A percentile compares a stretch with the other conserved stretches of the same genome.
phyloP scores from a whole-genome alignment of 805 yeast species.

The Saturnispora sanitii region DNA sequence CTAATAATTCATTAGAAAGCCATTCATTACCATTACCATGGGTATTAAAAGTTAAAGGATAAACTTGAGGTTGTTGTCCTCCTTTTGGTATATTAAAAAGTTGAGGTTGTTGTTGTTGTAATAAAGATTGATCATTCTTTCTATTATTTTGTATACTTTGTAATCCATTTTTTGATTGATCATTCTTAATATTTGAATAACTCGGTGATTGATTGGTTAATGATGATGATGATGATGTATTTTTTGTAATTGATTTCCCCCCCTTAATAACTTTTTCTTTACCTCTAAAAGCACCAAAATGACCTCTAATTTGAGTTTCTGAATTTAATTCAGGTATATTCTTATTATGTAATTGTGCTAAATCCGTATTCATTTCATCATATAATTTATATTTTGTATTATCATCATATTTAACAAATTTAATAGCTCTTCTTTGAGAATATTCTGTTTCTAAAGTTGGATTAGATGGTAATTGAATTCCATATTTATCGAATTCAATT shows the following conservation, averaged over 20 bases:
- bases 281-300: conserved; percentile 74
- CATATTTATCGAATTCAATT: conserved; percentile 38
- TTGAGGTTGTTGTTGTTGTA: not conserved
- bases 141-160: too few relatives aligned
- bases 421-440: conserved; percentile 62
- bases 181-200: too few relatives aligned
- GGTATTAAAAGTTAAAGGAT: not conserved
- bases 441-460: conserved; percentile 35
- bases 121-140: not conserved
- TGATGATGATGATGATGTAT: too few relatives aligned
- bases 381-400: conserved; percentile 53
- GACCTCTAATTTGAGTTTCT: conserved; percentile 38
- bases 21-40: conserved; percentile 42
- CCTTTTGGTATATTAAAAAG: too few relatives aligned
- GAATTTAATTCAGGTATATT: conserved; percentile 31
- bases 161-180: too few relatives aligned
- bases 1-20: conserved; percentile 61
- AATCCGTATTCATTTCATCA: conserved; percentile 72
- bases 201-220: too few relatives aligned
- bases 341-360: conserved; percentile 44
- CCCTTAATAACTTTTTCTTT: not conserved
- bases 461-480: conserved; percentile 29
- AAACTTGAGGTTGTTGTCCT: not conserved
- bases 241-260: not conserved
- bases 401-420: conserved; percentile 62